Base-by-base conservation (phyloP, 768 basidiomycete species). In the Cantharellus cinnabarinus region DNA sequence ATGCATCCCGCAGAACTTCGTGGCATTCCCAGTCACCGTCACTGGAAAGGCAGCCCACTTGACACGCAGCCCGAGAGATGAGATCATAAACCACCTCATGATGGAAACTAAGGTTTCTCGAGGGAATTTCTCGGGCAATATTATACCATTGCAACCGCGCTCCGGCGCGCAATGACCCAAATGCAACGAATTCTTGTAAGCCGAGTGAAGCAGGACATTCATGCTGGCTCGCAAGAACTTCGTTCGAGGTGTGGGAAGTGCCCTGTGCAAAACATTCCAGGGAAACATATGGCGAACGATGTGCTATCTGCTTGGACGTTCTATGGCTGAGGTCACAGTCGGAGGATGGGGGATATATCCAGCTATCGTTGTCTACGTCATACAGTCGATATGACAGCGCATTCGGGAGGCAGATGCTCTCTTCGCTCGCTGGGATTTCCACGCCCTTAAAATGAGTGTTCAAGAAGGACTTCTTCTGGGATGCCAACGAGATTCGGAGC, bases 71-170 rank as follows among this genome's bases (percentile, higher is more conserved):
- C 58, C 78, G 79, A 5, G 64, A 67, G 1, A 79, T 34, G 0
- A 79, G 67, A 0, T 68, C 58, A 60, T 76, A 70, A 0, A 79
- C 73, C 15, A 72, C 73, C 0, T 68, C 67, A 4, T 63, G 59
- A 34, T 68, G 66, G 59, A 80, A 73, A 4, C 68, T 70, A 58
- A 80, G 62, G 0, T 64, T 62, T 29, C 70, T 67, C 4, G 68
- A 68, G 4, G 69, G 68, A 15, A 79, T 62, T 61, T 76, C 75
- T n/a, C 73, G 70, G 7, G 70, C 60, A 42, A 79, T 72, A 60
- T 79, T 79, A 42, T 72, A 65, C 77, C 77, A 78, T 55, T 79
- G 77, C 0, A 79, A 62, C 2, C 60, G 65, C 0, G 68, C 60
- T 0, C 78, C 77, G 42, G 73, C 70, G 3, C 79, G 74, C 41